Evolutionary conservation across 2,329 filamentous ascomycete genomes (phyloP), one percentile per base, ranked within the genome.

Genomic region (Orbilia blumenaviensis): DNA sequence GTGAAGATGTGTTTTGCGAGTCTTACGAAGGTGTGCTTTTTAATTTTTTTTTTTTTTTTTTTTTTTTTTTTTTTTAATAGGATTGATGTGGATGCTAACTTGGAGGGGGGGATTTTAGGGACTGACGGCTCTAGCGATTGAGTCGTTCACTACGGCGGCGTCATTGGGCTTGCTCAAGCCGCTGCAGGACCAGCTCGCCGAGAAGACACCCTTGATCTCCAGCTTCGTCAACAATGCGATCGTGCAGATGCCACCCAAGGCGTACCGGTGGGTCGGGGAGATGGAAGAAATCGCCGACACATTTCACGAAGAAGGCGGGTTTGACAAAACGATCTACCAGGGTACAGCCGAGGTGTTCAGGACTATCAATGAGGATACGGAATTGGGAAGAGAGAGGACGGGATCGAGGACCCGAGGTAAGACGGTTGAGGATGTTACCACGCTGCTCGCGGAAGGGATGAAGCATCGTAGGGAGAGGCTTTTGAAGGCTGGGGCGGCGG

Each of bases 221-320:
- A 81, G 83, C 25, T 81, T 82, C 58, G 87, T 85, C 0, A 85
- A 88, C 79, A 84, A 81, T 32, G 83, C 86, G 1, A 83, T 92
- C 7, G 84, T 86, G 2, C 84, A 82, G 12, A 91, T 93, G 87
- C 86, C 90, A 23, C 88, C 89, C 6, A 94, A 93, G 83, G 91
- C 91, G 16, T 93, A 93, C 81, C 85, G 91, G 9, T 94, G 91
- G 91, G 89, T 92, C 0, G 84, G 86, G 34, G 91, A 93, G 84
- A 93, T 94, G 91, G 86, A 89, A 79, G 89, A 93, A 84, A 92
- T 94, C 80, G 88, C 87, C 2, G 84, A 86, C 69, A 91, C 89
- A 2, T 89, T 92, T 5, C 86, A 87, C 44, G 89, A 90, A 64
- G 90, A 89, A 0, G 90, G 89, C 18, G 71, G 71, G 21, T 75